Evolutionary conservation across 2,329 filamentous ascomycete species (phyloP).

Genomic region (Penicillium sp.): DNA sequence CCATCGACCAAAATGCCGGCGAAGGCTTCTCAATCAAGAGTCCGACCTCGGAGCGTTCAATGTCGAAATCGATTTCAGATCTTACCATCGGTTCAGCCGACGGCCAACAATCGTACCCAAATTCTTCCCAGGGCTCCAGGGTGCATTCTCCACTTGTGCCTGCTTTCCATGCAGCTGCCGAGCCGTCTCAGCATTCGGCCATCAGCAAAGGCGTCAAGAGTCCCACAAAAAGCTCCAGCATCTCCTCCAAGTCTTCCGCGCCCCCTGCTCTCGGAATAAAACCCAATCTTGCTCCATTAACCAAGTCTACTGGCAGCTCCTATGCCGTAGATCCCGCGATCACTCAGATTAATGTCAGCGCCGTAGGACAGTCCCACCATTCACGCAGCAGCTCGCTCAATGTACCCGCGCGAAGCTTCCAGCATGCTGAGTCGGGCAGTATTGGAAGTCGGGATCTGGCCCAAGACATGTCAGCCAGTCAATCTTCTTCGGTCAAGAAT

Average conservation of each 20-base stretch:
- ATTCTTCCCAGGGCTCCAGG: slow-evolving; percentile 33
- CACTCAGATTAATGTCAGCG: slow-evolving; percentile 43
- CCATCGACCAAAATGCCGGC: slow-evolving; percentile 22
- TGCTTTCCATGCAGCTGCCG: slow-evolving; percentile 27
- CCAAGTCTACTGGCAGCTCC: slow-evolving; percentile 28
- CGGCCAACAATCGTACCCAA: slow-evolving; percentile 21
- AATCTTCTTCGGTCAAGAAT: slow-evolving; percentile 27
- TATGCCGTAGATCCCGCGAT: slow-evolving; percentile 40
- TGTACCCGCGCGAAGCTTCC: slow-evolving; percentile 25
- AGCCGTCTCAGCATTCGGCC: slow-evolving; percentile 18
- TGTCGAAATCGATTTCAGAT: slow-evolving; percentile 23
- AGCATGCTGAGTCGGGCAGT: slow-evolving; percentile 24
- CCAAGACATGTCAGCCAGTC: slow-evolving; percentile 24
- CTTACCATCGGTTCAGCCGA: slow-evolving; percentile 16
- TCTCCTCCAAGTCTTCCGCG: slow-evolving; percentile 39
- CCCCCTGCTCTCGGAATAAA: slow-evolving; percentile 33
- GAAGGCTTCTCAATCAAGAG: slow-evolving; percentile 24
- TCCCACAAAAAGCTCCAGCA: slow-evolving; percentile 38
- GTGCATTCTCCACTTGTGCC: slow-evolving; percentile 32
- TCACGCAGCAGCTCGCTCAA: slow-evolving; percentile 30
- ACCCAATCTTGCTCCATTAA: slow-evolving; percentile 33
- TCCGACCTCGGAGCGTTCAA: slow-evolving; percentile 23
- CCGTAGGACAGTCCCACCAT: slow-evolving; percentile 23
- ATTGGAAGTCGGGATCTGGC: slow-evolving; percentile 28
- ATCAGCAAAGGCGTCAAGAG: slow-evolving; percentile 32